phyloP scores from a whole-genome alignment of 139 green algal genomes.

The Nannochloris sp. region DNA sequence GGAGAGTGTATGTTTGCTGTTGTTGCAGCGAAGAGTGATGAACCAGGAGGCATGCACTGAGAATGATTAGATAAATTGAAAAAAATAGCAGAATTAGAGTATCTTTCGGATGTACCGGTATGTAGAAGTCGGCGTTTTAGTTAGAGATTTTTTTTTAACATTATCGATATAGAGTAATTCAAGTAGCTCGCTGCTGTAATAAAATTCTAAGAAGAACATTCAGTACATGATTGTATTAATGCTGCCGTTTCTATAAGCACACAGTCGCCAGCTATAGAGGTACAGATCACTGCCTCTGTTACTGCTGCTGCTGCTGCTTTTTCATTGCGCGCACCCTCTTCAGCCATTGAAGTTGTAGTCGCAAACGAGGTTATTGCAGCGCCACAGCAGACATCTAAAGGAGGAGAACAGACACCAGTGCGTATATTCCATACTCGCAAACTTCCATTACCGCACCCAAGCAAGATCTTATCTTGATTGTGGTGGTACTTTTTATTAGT shows the following conservation, averaged over 20 bases:
- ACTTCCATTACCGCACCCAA: background rate
- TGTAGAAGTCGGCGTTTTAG: too few relatives aligned
- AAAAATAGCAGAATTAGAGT: background rate
- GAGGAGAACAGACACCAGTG: background rate
- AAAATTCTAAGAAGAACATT: too few relatives aligned
- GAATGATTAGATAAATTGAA: background rate
- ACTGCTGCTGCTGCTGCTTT: too few relatives aligned
- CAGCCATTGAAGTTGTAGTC: background rate
- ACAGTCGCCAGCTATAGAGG: background rate
- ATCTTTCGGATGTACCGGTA: background rate
- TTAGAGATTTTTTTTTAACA: too few relatives aligned
- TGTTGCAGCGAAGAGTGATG: background rate
- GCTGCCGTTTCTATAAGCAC: background rate
- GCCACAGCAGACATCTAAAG: background rate
- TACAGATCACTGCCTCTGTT: background rate
- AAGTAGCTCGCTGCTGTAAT: too few relatives aligned
- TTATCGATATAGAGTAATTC: too few relatives aligned
- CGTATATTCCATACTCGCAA: background rate
- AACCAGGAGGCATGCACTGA: background rate
- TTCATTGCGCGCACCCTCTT: background rate
- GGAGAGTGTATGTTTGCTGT: slow-evolving; percentile 11
- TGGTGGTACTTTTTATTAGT: too few relatives aligned
- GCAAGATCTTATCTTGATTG: background rate
- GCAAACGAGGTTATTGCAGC: background rate
- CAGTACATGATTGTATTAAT: too few relatives aligned